phyloP scores from a whole-genome alignment of 495 filamentous ascomycete species.

The Chaetomium tenue region DNA sequence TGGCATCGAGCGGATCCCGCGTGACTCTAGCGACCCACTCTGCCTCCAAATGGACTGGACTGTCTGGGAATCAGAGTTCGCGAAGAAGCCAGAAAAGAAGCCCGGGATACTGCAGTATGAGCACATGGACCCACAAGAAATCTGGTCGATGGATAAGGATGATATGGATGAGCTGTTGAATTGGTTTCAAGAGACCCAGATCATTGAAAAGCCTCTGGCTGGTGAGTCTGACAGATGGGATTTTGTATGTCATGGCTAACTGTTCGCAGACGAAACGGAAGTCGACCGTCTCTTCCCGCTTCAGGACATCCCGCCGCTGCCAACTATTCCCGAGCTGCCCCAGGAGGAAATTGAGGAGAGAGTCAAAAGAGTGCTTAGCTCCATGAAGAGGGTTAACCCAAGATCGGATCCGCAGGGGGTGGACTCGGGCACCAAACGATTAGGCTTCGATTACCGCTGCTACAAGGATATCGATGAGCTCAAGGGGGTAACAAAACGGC shows the following conservation, averaged over 20 bases:
- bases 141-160: slow-evolving; percentile 62
- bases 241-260: slow-evolving; percentile 5
- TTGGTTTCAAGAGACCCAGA: slow-evolving; percentile 75
- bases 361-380: slow-evolving; percentile 24
- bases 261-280: slow-evolving; percentile 34
- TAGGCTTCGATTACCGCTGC: slow-evolving; percentile 23
- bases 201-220: slow-evolving; percentile 51
- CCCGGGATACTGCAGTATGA: slow-evolving; percentile 29
- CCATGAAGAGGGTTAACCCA: slow-evolving; percentile 23
- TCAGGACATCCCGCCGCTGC: slow-evolving; percentile 20
- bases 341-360: slow-evolving; percentile 34
- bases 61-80: slow-evolving; percentile 61
- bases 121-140: slow-evolving; percentile 62
- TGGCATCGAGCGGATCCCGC: slow-evolving; percentile 55
- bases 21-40: slow-evolving; percentile 57
- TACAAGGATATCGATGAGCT: slow-evolving; percentile 28
- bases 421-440: slow-evolving; percentile 10
- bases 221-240: slow-evolving; percentile 32
- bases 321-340: slow-evolving; percentile 30
- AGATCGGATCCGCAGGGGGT: neutral
- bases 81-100: slow-evolving; percentile 31
- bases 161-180: slow-evolving; percentile 82
- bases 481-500: slow-evolving; percentile 24
- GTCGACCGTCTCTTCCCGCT: slow-evolving; percentile 51
- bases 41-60: slow-evolving; percentile 67